These are phyloP conservation scores for Phytophthora foliorum DNA, from an alignment of 352 stramenopile species.

Conservation along the genomic window DNA sequence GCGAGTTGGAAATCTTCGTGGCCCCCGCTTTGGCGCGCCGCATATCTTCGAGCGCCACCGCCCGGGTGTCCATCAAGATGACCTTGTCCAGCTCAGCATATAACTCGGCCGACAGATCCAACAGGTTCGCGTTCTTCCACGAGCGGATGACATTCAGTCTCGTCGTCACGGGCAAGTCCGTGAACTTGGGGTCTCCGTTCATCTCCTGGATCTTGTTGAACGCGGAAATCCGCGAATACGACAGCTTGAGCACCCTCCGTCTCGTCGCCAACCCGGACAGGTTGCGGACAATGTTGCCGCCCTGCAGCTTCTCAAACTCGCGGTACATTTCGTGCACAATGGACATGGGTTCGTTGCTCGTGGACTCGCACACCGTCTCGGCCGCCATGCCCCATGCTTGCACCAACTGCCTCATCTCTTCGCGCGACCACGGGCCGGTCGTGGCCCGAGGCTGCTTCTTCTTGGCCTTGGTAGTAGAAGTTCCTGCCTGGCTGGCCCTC, in stretches of 20 bases:
- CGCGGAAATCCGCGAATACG: constrained; percentile 34
- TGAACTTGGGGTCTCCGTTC: constrained; percentile 38
- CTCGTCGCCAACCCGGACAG: constrained; percentile 35
- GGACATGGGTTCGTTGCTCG: constrained; percentile 26
- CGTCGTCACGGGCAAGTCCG: constrained; percentile 19
- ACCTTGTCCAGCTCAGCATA: constrained; percentile 33
- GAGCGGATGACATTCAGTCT: constrained; percentile 38
- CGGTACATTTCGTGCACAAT: constrained; percentile 44
- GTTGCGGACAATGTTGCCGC: constrained; percentile 28
- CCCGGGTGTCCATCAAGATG: constrained; percentile 34
- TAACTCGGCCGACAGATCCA: constrained; percentile 42
- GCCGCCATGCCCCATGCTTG: constrained; percentile 39
- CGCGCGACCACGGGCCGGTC: constrained; percentile 33
- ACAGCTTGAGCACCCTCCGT: constrained; percentile 44
- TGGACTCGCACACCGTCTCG: constrained; percentile 26
- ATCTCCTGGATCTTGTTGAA: constrained; percentile 49
- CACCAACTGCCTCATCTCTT: constrained; percentile 43
- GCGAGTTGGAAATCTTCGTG: constrained; percentile 15
- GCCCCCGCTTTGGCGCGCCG: constrained; percentile 27
- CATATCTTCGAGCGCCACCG: constrained; percentile 38
- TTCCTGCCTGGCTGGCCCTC: neutral
- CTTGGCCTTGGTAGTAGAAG: constrained; percentile 5
- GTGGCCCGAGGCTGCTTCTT: constrained; percentile 14
- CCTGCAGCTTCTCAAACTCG: constrained; percentile 39
- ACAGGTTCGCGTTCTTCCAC: constrained; percentile 47